Evolutionary conservation across 2,329 filamentous ascomycete species (phyloP).

Genomic region (Trichophyton schoenleinii): DNA sequence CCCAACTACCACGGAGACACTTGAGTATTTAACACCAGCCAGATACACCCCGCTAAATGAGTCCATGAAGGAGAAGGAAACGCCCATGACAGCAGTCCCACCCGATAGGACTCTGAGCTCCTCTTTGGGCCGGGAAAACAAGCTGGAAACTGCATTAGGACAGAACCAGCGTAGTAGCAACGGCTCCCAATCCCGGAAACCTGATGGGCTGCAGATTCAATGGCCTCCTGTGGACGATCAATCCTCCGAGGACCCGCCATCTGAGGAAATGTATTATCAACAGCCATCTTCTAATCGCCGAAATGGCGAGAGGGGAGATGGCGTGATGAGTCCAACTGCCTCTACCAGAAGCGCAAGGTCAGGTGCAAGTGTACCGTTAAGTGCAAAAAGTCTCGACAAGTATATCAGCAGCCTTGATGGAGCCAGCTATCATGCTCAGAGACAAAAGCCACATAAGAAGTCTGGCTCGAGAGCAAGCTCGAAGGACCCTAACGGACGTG

Average conservation of each 20-base stretch:
- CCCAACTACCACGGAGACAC: slow-evolving; percentile 22
- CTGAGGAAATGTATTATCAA: slow-evolving; percentile 1
- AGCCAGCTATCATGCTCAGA: slow-evolving; percentile 51
- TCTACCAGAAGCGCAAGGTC: slow-evolving; percentile 38
- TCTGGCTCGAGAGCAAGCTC: slow-evolving; percentile 48
- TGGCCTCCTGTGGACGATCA: slow-evolving; percentile 28
- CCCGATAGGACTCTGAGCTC: slow-evolving; percentile 32
- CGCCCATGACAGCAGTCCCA: slow-evolving; percentile 53
- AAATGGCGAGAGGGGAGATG: slow-evolving; percentile 2
- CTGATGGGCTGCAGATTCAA: slow-evolving; percentile 58
- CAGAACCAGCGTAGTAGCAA: slow-evolving; percentile 44
- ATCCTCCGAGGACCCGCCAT: neutral
- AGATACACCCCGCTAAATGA: slow-evolving; percentile 34
- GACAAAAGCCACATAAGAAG: slow-evolving; percentile 39
- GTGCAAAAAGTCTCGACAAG: slow-evolving; percentile 59
- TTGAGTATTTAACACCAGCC: slow-evolving; percentile 33
- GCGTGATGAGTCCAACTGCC: slow-evolving; percentile 22
- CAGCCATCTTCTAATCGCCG: slow-evolving; percentile 2
- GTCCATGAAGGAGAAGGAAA: slow-evolving; percentile 27
- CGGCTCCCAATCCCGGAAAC: slow-evolving; percentile 64
- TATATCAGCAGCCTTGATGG: slow-evolving; percentile 80
- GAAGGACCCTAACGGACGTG: slow-evolving; percentile 45
- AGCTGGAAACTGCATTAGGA: slow-evolving; percentile 28
- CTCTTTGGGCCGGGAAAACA: slow-evolving; percentile 2
- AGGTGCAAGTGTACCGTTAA: slow-evolving; percentile 45